Conservation (phyloP, 306 rosid genomes). For the Rosa persica region DNA sequence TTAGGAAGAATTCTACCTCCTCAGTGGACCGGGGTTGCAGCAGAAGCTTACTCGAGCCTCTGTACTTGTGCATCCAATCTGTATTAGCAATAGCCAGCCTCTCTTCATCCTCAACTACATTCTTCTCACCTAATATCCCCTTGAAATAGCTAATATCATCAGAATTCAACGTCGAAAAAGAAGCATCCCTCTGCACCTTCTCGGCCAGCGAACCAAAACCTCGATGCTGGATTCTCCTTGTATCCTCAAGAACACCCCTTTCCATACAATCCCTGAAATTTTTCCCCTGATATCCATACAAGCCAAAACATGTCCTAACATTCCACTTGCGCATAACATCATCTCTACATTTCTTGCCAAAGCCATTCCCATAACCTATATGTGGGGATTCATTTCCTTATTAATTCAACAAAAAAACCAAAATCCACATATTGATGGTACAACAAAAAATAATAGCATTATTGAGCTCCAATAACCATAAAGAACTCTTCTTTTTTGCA, state of each 20-base stretch:
- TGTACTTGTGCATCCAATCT: constrained; percentile 88
- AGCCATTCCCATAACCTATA: not conserved
- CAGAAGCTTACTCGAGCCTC: constrained; percentile 78
- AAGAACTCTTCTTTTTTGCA: too few relatives aligned
- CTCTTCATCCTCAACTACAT: constrained; percentile 79
- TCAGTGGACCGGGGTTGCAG: constrained; percentile 71
- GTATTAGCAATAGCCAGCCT: constrained; percentile 65
- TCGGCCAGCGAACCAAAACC: constrained; percentile 44
- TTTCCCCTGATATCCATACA: constrained; percentile 19
- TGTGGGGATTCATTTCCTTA: not conserved
- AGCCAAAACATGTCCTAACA: constrained; percentile 25
- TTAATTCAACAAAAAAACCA: not conserved
- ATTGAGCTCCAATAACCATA: not conserved
- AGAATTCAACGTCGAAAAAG: constrained; percentile 58
- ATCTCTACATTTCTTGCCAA: constrained; percentile 5
- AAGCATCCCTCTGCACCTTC: constrained; percentile 49
- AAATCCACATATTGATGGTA: too few relatives aligned
- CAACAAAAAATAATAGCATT: not conserved
- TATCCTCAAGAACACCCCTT: constrained; percentile 26
- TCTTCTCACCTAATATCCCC: constrained; percentile 67
- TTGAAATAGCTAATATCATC: constrained; percentile 68
- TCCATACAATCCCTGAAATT: constrained; percentile 9
- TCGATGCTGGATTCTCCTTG: constrained; percentile 31
- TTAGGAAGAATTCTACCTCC: constrained; percentile 50
- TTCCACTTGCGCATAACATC: constrained; percentile 12